A percentile compares a stretch with the other conserved stretches of the same genome.
Conservation (phyloP, 306 rosid genomes). For the Pyrus betulifolia region DNA sequence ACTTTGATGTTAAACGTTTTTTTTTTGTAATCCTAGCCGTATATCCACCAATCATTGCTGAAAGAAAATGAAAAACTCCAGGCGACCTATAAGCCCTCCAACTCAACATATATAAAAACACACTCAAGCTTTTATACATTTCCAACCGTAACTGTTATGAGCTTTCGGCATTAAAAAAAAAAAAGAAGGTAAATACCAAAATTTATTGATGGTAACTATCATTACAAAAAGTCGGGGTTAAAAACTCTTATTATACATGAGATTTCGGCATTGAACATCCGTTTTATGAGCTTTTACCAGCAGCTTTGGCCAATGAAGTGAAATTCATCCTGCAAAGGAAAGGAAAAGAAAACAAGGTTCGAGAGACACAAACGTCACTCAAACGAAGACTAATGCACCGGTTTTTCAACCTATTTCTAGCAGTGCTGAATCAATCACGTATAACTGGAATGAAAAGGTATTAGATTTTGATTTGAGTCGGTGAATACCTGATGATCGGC, state of each 20-base stretch:
- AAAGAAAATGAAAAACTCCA: no score
- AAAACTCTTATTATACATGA: conserved; percentile 5
- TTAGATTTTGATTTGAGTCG: background rate
- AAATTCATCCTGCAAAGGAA: conserved; percentile 63
- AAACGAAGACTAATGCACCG: background rate
- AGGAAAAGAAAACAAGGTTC: conserved; percentile 1
- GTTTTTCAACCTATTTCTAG: background rate
- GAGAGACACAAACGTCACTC: conserved; percentile 4
- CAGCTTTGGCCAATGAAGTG: conserved; percentile 68
- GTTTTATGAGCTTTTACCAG: conserved; percentile 48
- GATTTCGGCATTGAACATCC: background rate
- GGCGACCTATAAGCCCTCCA: no score
- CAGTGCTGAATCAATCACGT: background rate
- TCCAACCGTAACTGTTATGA: background rate
- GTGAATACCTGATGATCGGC: conserved; percentile 64
- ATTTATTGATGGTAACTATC: conserved; percentile 1
- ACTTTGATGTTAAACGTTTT: no score
- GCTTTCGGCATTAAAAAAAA: no score
- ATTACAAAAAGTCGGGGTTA: conserved; percentile 16
- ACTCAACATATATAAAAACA: no score
- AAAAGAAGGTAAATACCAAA: background rate
- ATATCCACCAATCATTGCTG: no score
- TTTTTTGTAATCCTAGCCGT: no score
- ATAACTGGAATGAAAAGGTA: background rate
- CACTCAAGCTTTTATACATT: no score